phyloP scores from a whole-genome alignment of 2,329 filamentous ascomycete species.

The Aspergillus ibericus region DNA sequence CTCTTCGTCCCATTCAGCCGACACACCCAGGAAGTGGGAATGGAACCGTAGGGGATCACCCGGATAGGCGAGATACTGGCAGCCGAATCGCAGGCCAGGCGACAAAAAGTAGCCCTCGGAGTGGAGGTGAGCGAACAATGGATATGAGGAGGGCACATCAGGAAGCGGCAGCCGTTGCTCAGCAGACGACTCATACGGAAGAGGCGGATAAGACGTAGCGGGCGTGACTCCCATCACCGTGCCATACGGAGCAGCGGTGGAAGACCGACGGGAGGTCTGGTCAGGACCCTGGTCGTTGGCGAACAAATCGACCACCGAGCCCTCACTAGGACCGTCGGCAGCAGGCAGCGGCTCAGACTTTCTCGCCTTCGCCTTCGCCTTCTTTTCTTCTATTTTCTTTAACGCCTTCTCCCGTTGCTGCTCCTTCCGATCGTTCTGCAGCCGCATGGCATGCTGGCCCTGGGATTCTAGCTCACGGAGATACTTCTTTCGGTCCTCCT shows the following conservation, averaged over 20 bases:
- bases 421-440: conserved; percentile 50
- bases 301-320: conserved; percentile 27
- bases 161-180: conserved; percentile 31
- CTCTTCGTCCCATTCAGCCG: conserved; percentile 82
- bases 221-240: conserved; percentile 47
- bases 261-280: conserved; percentile 16
- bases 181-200: conserved; percentile 35
- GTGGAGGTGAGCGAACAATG: conserved; percentile 79
- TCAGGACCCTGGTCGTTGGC: conserved; percentile 11
- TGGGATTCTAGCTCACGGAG: conserved; percentile 57
- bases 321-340: conserved; percentile 11
- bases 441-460: conserved; percentile 51
- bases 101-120: conserved; percentile 79
- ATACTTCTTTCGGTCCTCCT: conserved; percentile 62
- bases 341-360: conserved; percentile 12
- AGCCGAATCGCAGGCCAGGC: conserved; percentile 90
- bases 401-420: conserved; percentile 52
- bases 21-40: conserved; percentile 87
- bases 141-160: conserved; percentile 57
- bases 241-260: conserved; percentile 17
- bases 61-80: conserved; percentile 91
- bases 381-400: conserved; percentile 49
- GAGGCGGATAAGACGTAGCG: conserved; percentile 50
- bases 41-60: conserved; percentile 94
- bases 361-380: conserved; percentile 24